Base-by-base conservation (phyloP, 768 basidiomycete species). In the Lentinus tigrinus region DNA sequence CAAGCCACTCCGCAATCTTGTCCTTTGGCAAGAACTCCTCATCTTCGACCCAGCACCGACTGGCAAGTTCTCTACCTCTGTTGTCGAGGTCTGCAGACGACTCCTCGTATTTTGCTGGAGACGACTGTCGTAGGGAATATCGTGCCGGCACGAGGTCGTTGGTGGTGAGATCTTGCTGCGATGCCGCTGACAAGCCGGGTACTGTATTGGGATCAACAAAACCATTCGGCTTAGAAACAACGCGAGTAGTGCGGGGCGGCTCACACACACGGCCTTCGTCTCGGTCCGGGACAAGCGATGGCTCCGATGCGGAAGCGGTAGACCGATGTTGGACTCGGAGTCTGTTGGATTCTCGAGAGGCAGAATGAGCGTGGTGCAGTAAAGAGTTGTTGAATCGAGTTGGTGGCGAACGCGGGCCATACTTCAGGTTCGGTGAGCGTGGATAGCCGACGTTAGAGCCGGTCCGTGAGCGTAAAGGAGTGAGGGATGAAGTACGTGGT, bases 1-100 rank as follows among this genome's bases (percentile, higher is more conserved):
- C 97, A 39, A 99, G 79, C 88, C 93, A 99, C 72, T 97, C 94
- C 1, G 96, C 95, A 65, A 98, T 93, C 76, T 95, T 96, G 66
- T 95, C 94, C 68, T 87, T 87, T 14, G 84, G 78, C 65, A 95
- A 71, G 69, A 95, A 95, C 16, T 80, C 80, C 63, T 89, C 89
- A 66, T 98, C 93, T 65, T 95, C 93, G 31, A 83, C 81, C 83
- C 91, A 93, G 72, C 91, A 95, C 54, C 85, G 82, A 36, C 78
- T 73, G 0, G 95, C 95, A 43, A 92, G 72, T 50, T 87, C 87
- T 65, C 84, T 84, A 2, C 85, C 95, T 57, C 84, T 77, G 19
- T 75, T 70, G 36, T 88, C 87, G 58, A 86, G 72, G 61, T 88
- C 88, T 19, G 75, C 77, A 16, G 71, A 31, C 31, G 31, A 67